Conservation (phyloP, 257 asterid species). For the Osmanthus fragrans region DNA sequence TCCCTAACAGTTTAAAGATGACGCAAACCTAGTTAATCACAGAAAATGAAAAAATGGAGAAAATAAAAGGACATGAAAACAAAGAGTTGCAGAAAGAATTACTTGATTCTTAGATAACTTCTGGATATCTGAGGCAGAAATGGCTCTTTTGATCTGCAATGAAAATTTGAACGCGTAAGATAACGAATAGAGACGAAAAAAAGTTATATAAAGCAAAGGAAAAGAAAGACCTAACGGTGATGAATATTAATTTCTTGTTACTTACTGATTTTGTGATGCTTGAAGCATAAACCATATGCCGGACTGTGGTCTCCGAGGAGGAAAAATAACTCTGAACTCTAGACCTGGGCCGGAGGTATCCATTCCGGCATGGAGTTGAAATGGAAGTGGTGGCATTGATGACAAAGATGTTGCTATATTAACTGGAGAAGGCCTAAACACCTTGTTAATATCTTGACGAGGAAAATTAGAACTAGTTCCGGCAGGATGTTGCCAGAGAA, state of each 20-base stretch:
- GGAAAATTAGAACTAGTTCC: conserved; percentile 26
- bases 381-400: conserved; percentile 40
- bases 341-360: conserved; percentile 22
- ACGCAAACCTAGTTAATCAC: neutral
- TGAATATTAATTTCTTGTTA: neutral
- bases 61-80: neutral
- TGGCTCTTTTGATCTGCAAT: conserved; percentile 70
- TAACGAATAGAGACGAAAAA: neutral
- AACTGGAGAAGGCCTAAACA: conserved; percentile 42
- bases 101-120: conserved; percentile 95
- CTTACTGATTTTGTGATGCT: conserved; percentile 80
- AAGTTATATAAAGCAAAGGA: neutral
- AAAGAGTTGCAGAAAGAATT: conserved; percentile 14
- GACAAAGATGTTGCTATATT: conserved; percentile 22
- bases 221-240: neutral
- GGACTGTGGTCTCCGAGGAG: conserved; percentile 80
- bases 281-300: conserved; percentile 89
- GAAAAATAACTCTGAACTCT: conserved; percentile 68
- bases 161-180: neutral
- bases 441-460: conserved; percentile 48
- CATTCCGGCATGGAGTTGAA: conserved; percentile 40
- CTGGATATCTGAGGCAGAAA: conserved; percentile 85
- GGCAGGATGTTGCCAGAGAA: conserved; percentile 35
- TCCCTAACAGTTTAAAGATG: conserved; percentile 51
- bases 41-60: neutral